Base-by-base conservation (phyloP, 1,284 basidiomycete genomes). In the Cryptococcus sp. region DNA sequence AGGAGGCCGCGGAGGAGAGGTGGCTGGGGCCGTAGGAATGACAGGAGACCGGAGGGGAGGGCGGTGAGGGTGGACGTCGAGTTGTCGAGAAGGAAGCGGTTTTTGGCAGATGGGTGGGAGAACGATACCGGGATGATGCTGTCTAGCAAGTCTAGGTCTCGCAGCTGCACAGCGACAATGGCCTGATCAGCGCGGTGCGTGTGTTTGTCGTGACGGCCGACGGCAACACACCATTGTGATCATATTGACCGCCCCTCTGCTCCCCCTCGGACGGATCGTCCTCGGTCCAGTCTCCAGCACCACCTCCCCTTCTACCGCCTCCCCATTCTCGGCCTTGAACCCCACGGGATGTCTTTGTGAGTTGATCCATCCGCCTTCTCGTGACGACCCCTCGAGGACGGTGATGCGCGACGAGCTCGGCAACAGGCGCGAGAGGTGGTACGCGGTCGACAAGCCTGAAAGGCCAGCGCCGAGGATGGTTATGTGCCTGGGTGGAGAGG, bases 291-390 rank as follows among this genome's bases (percentile, higher is more conserved):
- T 81, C 78, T 96, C 92, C 16, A 94, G 78, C 4, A 88, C 66
- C 12, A 88, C 80, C 46, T 75, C 69, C 1, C 78, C 80, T 20
- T 78, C 65, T 2, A 66, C 39, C 18, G 46, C 24, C 42, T 53
- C 48, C 39, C 52, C 60, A 50, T 35, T 24, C 2, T 50, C 5
- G 1, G 13, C 15, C 28, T 28, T 49, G 52, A 66, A 69, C 12
- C 51, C 68, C 52, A 80, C 75, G 2, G 72, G 67, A 38, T 84
- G 68, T 78, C 1, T 83, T 81, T 58, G 87, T 80, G 61, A 86
- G 85, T 56, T 78, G 78, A 92, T 83, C 91, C 91, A 97, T 35
- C 94, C 94, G 11, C 94, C 94, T 2, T 88, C 76, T 2, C 84
- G 78, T 0, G 78, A 50, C 3, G 82, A 77, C 62, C 81, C 83